These are phyloP conservation scores for Neospora caninum DNA, from an alignment of 169 alveolate species.

Conservation along the genomic window DNA sequence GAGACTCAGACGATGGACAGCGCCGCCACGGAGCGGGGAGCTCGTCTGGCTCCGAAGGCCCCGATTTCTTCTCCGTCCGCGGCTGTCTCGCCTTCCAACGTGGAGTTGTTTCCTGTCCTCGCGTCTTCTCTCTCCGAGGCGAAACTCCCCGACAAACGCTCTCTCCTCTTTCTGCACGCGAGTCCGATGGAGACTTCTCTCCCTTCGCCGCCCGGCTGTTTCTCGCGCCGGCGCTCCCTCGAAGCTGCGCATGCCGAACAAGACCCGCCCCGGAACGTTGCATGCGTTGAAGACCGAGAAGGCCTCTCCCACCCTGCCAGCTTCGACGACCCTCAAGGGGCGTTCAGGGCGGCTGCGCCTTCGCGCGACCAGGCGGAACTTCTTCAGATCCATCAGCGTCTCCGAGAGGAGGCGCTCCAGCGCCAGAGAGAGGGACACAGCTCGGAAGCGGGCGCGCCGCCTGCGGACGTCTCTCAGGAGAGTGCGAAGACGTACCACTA, in stretches of 20 bases:
- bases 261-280: no score
- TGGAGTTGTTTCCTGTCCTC: background rate
- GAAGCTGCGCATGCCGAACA: background rate
- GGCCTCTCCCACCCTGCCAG: no score
- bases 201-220: no score
- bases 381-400: background rate
- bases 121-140: slow-evolving; percentile 10
- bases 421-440: background rate
- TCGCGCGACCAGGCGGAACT: background rate
- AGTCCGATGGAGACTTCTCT: background rate
- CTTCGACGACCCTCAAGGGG: no score
- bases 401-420: background rate
- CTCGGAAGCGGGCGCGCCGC: no score
- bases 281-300: no score
- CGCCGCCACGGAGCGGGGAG: no score
- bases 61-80: no score
- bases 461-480: background rate
- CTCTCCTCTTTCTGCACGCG: background rate
- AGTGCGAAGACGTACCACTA: background rate
- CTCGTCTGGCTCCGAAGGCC: no score
- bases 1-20: no score
- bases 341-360: no score
- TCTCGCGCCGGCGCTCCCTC: background rate
- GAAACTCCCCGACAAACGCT: background rate
- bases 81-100: no score